These are phyloP conservation scores for Petunia hybrid DNA, from an alignment of 305 asterid genomes.

Conservation along the genomic window DNA sequence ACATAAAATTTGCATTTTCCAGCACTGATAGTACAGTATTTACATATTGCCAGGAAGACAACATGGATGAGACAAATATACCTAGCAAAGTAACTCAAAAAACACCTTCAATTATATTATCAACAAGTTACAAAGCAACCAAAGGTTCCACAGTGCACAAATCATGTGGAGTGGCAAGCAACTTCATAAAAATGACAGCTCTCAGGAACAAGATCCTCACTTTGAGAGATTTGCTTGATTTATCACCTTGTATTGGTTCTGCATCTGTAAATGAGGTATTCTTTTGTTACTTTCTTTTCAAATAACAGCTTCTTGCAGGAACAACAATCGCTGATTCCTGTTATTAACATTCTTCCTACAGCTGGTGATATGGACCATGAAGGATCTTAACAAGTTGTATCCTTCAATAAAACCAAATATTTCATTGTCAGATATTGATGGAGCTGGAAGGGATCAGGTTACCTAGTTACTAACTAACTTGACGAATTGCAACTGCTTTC, in stretches of 20 bases:
- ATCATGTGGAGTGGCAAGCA: constrained; percentile 53
- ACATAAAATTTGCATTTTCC: neutral
- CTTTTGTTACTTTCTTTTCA: neutral
- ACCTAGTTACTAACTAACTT: constrained; percentile 7
- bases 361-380: constrained; percentile 70
- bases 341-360: constrained; percentile 37
- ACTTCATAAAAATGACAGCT: constrained; percentile 55
- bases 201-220: constrained; percentile 63
- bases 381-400: constrained; percentile 60
- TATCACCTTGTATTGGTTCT: constrained; percentile 72
- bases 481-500: neutral
- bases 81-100: neutral
- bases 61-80: neutral
- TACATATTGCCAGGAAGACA: constrained; percentile 21
- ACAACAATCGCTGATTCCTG: too few species aligned
- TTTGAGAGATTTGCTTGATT: constrained; percentile 81
- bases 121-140: constrained; percentile 23
- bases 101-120: neutral
- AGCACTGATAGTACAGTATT: neutral
- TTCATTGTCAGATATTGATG: constrained; percentile 50
- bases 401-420: constrained; percentile 47
- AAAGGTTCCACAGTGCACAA: constrained; percentile 46
- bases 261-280: constrained; percentile 70
- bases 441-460: constrained; percentile 67
- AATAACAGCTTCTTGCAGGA: too few species aligned